A percentile compares a stretch with the other conserved stretches of the same genome.
Conservation (phyloP, 129 eudicot genomes). For the Apium graveolens region DNA sequence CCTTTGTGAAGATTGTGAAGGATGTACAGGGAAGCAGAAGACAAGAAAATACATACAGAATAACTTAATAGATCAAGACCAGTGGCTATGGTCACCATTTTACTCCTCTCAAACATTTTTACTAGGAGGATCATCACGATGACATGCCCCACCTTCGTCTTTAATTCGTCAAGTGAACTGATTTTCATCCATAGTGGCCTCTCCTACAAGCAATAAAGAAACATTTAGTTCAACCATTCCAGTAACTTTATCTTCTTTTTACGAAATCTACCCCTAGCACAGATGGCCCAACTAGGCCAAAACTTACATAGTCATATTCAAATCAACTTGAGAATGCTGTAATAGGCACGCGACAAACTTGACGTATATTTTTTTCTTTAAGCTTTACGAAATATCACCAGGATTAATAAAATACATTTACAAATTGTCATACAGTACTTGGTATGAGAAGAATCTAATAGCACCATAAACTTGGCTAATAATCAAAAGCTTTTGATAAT, state of each 20-base stretch:
- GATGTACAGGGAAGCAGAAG: slow-evolving; percentile 92
- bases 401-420: background rate
- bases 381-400: no score
- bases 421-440: background rate
- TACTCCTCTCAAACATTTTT: slow-evolving; percentile 99
- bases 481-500: no score
- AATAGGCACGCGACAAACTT: background rate
- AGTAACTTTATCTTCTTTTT: background rate
- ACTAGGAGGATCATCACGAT: slow-evolving; percentile 99
- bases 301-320: no score
- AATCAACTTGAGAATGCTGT: background rate
- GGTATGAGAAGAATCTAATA: background rate
- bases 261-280: background rate
- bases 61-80: slow-evolving; percentile 87
- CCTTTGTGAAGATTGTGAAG: slow-evolving; percentile 84
- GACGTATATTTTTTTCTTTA: background rate
- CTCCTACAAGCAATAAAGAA: slow-evolving; percentile 43
- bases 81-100: slow-evolving; percentile 92
- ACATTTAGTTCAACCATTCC: background rate
- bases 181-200: slow-evolving; percentile 98
- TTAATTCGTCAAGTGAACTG: slow-evolving; percentile 85
- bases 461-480: no score
- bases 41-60: slow-evolving; percentile 79
- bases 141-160: slow-evolving; percentile 95
- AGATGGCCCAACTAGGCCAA: background rate